Conservation (phyloP, 2,329 filamentous ascomycete genomes). For the Fusarium sp. region DNA sequence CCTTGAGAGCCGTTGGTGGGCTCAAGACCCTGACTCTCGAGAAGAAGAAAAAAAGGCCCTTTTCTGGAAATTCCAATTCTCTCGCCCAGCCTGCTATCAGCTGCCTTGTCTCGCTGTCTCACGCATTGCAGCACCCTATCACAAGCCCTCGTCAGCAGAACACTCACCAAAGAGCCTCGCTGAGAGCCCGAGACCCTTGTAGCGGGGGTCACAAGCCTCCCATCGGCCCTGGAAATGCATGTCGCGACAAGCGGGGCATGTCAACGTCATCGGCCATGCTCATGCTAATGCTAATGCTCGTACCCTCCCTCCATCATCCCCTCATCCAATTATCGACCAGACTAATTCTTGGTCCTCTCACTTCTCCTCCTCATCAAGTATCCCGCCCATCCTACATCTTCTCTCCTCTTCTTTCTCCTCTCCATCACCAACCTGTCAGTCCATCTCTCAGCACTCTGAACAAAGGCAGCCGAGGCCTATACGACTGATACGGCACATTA, state of each 20-base stretch:
- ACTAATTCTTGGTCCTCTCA: conserved; percentile 22
- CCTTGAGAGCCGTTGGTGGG: conserved; percentile 1
- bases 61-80: conserved; percentile 4
- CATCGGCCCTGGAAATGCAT: conserved; percentile 31
- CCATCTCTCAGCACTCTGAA: conserved; percentile 17
- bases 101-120: conserved; percentile 18
- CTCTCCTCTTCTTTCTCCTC: conserved; percentile 20
- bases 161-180: conserved; percentile 14
- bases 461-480: conserved; percentile 7
- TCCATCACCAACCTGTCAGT: conserved; percentile 8
- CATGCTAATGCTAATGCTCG: conserved; percentile 14
- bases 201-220: conserved; percentile 40
- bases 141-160: conserved; percentile 40
- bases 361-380: conserved; percentile 39
- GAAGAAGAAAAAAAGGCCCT: neutral
- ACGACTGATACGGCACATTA: conserved; percentile 15
- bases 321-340: conserved; percentile 32
- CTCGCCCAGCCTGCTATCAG: conserved; percentile 15
- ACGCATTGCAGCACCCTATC: conserved; percentile 30
- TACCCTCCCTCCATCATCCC: conserved; percentile 32
- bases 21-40: conserved; percentile 1
- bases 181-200: conserved; percentile 21
- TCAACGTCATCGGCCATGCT: conserved; percentile 45
- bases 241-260: conserved; percentile 39
- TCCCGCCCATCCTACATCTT: conserved; percentile 31